Evolutionary conservation across 345 rosid genomes (phyloP), one percentile per base, ranked within the genome.

Genomic region (Physaria fendleri): DNA sequence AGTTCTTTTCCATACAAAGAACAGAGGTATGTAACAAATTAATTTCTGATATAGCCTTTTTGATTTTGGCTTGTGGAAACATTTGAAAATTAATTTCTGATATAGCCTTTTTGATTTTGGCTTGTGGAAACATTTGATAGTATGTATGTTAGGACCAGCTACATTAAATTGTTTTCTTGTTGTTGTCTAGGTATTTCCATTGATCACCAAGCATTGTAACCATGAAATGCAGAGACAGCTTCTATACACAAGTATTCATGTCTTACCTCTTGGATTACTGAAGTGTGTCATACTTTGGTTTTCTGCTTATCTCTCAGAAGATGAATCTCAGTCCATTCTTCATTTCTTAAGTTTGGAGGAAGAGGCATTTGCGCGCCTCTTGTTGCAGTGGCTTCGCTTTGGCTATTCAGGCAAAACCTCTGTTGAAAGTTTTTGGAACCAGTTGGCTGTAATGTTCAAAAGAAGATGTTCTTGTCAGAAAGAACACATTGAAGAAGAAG

Each of bases 201-300:
- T 79, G 64, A 74, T 77, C 44, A 69, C 59, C 75, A 78, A 66
- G 58, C 73, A 71, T 52, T 79, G 78, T 64, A 76, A 78, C 72
- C 69, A 51, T 51, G 77, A 82, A 65, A 74, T 77, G 68, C 94
- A 85, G 62, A 77, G 68, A 53, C 78, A 63, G 66, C 85, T 83
- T 51, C 65, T 85, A 13, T 79, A 66, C 66, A 44, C 40, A 74
- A 81, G 87, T 76, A 75, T 83, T 52, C 76, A 71, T 62, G 72
- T 80, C 57, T 74, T 90, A 78, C 97, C 97, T 37, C 78, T 87
- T 9, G 97, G 93, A 48, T 65, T 87, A 69, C 75, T 90, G 2
- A 78, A 80, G 69, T 85, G 87, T 73, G 77, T 69, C 56, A 73
- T 83, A 25, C 81, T 77, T 35, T 90, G 95, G 94, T 85, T 87